A percentile compares a stretch with the other conserved stretches of the same genome.
Evolutionary conservation across 202 grass and related monocot genomes (phyloP).

Genomic region (Musa balbisiana): DNA sequence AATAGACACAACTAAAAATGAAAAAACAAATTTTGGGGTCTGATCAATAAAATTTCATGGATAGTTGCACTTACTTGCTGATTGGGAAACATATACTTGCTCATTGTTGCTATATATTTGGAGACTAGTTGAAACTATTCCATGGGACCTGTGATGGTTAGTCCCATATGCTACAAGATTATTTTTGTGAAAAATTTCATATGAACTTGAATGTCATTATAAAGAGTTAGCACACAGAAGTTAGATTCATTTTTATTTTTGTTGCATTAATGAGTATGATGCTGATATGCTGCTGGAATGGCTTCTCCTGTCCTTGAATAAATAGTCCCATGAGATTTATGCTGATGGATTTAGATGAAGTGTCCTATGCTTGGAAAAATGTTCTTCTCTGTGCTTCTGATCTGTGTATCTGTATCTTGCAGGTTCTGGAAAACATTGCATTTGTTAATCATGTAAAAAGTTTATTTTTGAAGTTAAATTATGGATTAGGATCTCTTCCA

Average conservation of each 20-base stretch:
- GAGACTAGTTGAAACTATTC: neutral
- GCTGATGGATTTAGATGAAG: neutral
- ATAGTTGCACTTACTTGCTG: neutral
- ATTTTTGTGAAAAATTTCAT: too few relatives aligned
- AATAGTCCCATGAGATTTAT: neutral
- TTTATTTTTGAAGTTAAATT: slow-evolving; percentile 59
- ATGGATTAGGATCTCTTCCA: slow-evolving; percentile 31
- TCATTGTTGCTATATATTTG: neutral
- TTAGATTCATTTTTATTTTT: too few relatives aligned
- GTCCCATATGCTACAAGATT: too few relatives aligned
- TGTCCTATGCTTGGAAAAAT: too few relatives aligned
- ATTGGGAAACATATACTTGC: neutral
- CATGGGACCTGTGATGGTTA: neutral
- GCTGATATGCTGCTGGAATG: neutral
- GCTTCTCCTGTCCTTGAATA: neutral
- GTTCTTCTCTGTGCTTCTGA: slow-evolving; percentile 4
- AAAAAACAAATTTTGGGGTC: neutral
- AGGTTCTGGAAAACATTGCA: slow-evolving; percentile 71
- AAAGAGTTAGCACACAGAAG: too few relatives aligned
- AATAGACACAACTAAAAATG: neutral
- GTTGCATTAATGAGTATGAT: neutral
- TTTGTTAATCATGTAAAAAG: slow-evolving; percentile 63
- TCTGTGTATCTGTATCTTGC: slow-evolving; percentile 3
- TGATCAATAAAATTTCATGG: neutral
- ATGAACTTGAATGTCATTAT: neutral